A percentile compares a stretch with the other conserved stretches of the same genome.
Conservation (phyloP, 768 basidiomycete genomes). For the Cystofilobasidium macerans region DNA sequence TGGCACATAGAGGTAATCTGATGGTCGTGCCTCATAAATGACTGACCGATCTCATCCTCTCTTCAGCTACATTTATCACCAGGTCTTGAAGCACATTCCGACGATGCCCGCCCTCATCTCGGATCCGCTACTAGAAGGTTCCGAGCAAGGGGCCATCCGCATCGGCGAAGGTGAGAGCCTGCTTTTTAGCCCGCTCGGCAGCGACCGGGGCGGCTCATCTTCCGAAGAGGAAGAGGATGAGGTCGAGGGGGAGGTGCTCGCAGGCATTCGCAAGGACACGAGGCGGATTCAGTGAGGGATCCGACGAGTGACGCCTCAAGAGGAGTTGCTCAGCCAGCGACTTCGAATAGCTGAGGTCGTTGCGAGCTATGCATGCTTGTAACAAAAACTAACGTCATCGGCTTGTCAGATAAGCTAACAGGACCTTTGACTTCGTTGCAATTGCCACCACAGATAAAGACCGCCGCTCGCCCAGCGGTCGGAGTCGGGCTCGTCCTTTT, state of each 20-base stretch:
- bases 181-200: neutral
- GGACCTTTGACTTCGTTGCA: no score
- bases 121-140: slow-evolving; percentile 6
- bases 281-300: no score
- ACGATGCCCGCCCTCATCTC: slow-evolving; percentile 7
- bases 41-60: neutral
- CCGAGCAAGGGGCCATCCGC: neutral
- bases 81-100: slow-evolving; percentile 10
- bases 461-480: no score
- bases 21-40: neutral
- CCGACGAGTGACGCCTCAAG: no score
- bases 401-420: no score
- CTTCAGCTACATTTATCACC: slow-evolving; percentile 19
- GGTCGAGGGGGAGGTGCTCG: neutral
- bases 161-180: slow-evolving; percentile 6
- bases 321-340: no score
- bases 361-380: no score
- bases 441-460: no score
- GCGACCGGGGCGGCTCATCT: neutral
- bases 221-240: neutral
- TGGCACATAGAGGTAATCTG: neutral
- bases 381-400: no score
- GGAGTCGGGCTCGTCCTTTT: no score
- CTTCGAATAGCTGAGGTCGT: no score
- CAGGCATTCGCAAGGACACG: neutral